Evolutionary conservation across 2,329 filamentous ascomycete genomes (phyloP), one percentile per base, ranked within the genome.

Genomic region (Diaporthe amygdali): DNA sequence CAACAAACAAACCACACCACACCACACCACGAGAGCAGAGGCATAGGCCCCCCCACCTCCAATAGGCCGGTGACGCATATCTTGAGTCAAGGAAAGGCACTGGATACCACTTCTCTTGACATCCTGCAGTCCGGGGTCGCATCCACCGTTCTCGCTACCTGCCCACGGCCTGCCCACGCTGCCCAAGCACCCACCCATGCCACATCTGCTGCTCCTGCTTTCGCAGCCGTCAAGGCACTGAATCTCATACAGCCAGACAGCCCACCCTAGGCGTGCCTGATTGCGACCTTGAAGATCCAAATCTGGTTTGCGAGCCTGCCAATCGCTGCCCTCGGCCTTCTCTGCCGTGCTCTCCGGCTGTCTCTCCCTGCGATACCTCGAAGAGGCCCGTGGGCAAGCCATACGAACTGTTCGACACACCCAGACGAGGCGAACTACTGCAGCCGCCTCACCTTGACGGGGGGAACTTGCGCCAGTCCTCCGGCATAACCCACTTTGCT

Each of bases 381-480:
- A 30, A 46, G 46, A 6, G 63, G 63, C 47, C 63, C 46, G 63
- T 39, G 63, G 32, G 46, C 63, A 52, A 66, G 15, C 32, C 46
- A 30, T 25, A 14, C 46, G 32, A 51, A 66, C 46, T 51, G 22
- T 32, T 66, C 63, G 47, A 52, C 46, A 27, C 34, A 47, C 52
- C 66, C 66, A 68, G 27, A 59, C 66, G 41, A 59, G 66, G 44
- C 52, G 52, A 59, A 49, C 52, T 59, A 46, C 66, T 68, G 66
- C 52, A 68, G 30, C 52, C 66, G 66, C 66, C 66, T 68, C 66
- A 55, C 30, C 55, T 56, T 68, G 66, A 59, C 41, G 22, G 52
- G 52, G 66, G 41, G 32, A 22, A 22, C 46, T 66, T 49, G 47
- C 52, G n/a, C 66, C 55, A 68, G 52, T 46, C 41, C 41, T 56